A percentile compares a stretch with the other conserved stretches of the same genome.
Conservation (phyloP, 257 asterid species). For the Thymus quinquecostatus region DNA sequence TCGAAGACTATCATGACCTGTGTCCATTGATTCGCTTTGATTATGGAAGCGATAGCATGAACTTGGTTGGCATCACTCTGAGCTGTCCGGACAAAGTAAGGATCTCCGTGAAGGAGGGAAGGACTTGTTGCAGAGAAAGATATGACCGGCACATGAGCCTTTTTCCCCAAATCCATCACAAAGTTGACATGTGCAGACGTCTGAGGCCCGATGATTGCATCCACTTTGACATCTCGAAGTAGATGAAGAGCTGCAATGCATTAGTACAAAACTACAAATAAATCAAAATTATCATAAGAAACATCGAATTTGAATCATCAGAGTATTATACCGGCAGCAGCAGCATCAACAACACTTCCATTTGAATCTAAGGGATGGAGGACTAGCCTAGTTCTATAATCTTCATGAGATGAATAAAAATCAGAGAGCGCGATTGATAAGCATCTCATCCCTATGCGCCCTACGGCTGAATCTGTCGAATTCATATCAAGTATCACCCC, state of each 20-base stretch:
- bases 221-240: conserved; percentile 42
- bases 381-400: conserved; percentile 39
- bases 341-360: conserved; percentile 47
- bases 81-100: conserved; percentile 49
- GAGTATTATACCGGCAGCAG: conserved; percentile 46
- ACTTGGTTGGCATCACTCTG: conserved; percentile 49
- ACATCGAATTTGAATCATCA: no score
- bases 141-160: conserved; percentile 46
- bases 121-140: conserved; percentile 57
- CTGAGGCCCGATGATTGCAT: conserved; percentile 56
- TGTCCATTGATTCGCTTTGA: conserved; percentile 44
- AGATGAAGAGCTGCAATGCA: conserved; percentile 47
- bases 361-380: conserved; percentile 47
- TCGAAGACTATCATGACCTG: conserved; percentile 46
- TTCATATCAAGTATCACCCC: conserved; percentile 40
- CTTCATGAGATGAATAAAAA: conserved; percentile 38
- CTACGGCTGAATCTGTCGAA: conserved; percentile 37
- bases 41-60: conserved; percentile 49
- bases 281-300: neutral
- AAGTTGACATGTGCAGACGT: conserved; percentile 43
- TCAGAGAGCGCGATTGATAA: conserved; percentile 45
- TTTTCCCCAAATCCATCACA: conserved; percentile 46
- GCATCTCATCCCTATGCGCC: conserved; percentile 47
- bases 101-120: conserved; percentile 33
- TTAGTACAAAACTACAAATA: neutral